Percentiles rank a stretch among this genome's conserved stretches.
phyloP scores from a whole-genome alignment of 1,139 yeast species.

The Arxiozyma heterogenica region DNA sequence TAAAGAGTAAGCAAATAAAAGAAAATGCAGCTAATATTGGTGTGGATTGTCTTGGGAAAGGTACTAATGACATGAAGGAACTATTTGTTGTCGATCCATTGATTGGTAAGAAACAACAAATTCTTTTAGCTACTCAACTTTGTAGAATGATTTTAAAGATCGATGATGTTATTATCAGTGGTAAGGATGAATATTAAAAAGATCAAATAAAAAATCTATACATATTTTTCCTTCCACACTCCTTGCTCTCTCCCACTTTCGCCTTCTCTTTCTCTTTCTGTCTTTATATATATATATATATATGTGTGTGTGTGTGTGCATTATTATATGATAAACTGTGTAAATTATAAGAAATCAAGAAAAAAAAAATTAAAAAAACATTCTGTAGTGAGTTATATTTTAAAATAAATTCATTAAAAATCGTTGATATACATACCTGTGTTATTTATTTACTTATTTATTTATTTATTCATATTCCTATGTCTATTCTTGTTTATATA shows the following conservation, averaged over 20 bases:
- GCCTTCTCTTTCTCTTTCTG: neutral
- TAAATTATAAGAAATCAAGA: neutral
- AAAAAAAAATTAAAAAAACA: neutral
- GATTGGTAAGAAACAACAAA: constrained; percentile 94
- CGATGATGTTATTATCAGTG: constrained; percentile 89
- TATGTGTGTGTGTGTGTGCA: neutral
- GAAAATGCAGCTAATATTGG: constrained; percentile 69
- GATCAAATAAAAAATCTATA: neutral
- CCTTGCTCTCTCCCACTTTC: neutral
- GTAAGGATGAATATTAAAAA: constrained; percentile 61
- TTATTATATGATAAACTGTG: neutral
- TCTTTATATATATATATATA: neutral
- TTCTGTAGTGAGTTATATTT: neutral
- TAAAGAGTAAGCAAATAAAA: constrained; percentile 77
- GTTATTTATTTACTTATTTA: too few species aligned
- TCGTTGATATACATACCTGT: neutral
- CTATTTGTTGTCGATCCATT: constrained; percentile 93
- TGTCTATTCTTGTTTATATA: too few species aligned
- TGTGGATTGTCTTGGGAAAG: constrained; percentile 86
- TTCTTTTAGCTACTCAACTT: constrained; percentile 88
- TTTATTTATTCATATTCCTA: too few species aligned
- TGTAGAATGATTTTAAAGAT: constrained; percentile 96
- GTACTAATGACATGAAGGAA: constrained; percentile 85
- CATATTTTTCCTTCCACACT: neutral
- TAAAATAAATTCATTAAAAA: neutral